Conservation (phyloP, 1,139 yeast genomes). For the Suzukiozyma palmioleophila region DNA sequence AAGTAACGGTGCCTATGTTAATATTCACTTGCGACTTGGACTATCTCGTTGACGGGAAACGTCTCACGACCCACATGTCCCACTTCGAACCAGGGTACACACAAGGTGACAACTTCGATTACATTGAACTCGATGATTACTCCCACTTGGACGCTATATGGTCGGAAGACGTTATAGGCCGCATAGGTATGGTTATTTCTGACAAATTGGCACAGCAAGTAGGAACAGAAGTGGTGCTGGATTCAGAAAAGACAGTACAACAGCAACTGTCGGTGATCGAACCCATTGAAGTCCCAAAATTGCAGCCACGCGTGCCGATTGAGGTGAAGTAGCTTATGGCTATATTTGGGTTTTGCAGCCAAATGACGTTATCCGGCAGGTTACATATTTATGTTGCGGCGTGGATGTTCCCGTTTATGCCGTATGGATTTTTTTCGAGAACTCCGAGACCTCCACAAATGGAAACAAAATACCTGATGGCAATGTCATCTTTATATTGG, state of each 20-base stretch:
- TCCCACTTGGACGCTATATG: conserved; percentile 54
- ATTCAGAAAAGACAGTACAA: background rate
- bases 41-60: conserved; percentile 60
- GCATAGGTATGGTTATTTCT: conserved; percentile 20
- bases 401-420: background rate
- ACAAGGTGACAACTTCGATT: conserved; percentile 35
- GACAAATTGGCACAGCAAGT: conserved; percentile 8
- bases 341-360: background rate
- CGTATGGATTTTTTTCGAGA: background rate
- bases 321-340: conserved; percentile 3
- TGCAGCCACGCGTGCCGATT: no score
- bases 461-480: background rate
- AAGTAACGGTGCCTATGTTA: conserved; percentile 48
- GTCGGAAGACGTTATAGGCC: conserved; percentile 46
- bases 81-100: conserved; percentile 43
- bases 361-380: no score
- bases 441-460: background rate
- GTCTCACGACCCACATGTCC: conserved; percentile 49
- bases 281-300: no score
- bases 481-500: background rate
- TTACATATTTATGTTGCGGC: background rate
- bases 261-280: background rate
- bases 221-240: background rate
- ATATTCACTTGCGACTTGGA: conserved; percentile 63
- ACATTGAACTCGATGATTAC: conserved; percentile 41